Base-by-base conservation (phyloP, 106 monocot genomes). In the Platanthera guangdongensis region DNA sequence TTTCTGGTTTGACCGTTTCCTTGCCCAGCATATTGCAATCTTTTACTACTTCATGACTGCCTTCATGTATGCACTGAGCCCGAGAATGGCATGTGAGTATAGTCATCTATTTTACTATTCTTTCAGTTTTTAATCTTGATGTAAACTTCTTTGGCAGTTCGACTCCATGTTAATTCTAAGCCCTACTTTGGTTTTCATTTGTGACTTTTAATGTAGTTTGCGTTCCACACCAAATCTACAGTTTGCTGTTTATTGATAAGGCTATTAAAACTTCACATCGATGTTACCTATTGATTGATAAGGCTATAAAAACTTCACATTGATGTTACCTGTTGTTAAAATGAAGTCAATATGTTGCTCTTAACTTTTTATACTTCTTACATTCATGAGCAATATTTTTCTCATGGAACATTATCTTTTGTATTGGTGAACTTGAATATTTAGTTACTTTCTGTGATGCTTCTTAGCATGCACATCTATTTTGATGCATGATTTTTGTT, bases 31-130 rank as follows among this genome's bases (percentile, higher is more conserved):
- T 75, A 81, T 88, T 77, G 99, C 99, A 75, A 78, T 92, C 46
- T 78, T 99, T 67, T 99, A 99, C 78, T 99, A 94, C 79, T 99
- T 99, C 79, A 89, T 92, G 94, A 88, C 88, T 11, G 99, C 84
- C 77, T 79, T 84, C 74, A 94, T 99, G 94, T 99, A 99, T 81
- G 73, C 80, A 65, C 53, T 99, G 55, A 99, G 99, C 84, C 99
- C 99, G 54, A 83, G 99, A 90, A 99, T 99, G 99, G 99, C 99
- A 80, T 99, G 99, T 99, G 75, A 86, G 99, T 92, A 74, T 10
- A 49, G 7, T 10, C 28, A 45, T 72, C 30, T 25, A 32, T 32
- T 65, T 11, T 30, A 30, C 9, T 65, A 25, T 32, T 32, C 32
- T 30, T 32, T 65, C 32, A 60, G 8, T 21, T 32, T 65, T 25